Evolutionary conservation across 176 grass and related monocot genomes (phyloP).

Genomic region (Ensete ventricosum): DNA sequence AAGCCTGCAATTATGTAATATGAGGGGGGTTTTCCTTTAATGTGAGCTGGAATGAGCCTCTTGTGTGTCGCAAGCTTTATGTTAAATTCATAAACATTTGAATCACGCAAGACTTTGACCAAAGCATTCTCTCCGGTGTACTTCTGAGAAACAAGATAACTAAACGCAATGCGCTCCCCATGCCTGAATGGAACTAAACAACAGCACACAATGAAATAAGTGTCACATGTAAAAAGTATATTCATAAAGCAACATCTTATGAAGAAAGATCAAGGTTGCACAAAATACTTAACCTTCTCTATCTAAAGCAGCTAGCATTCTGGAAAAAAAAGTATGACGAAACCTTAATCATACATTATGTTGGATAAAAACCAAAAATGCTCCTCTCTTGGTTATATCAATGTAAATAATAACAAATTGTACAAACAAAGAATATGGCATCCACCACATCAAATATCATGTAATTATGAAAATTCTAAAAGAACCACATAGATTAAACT

Average conservation of each 20-base stretch:
- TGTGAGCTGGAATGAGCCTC: constrained; percentile 85
- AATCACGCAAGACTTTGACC: constrained; percentile 63
- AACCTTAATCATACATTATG: too few relatives aligned
- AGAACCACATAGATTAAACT: too few relatives aligned
- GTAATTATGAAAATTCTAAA: too few relatives aligned
- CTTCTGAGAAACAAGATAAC: constrained; percentile 96
- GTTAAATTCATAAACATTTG: constrained; percentile 68
- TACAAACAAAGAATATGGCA: too few relatives aligned
- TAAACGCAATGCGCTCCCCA: constrained; percentile 96
- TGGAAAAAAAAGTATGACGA: too few relatives aligned
- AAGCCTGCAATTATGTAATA: constrained; percentile 99
- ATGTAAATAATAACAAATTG: too few relatives aligned
- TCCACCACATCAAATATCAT: too few relatives aligned
- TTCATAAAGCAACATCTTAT: not conserved
- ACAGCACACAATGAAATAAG: constrained; percentile 18
- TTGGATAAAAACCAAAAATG: too few relatives aligned
- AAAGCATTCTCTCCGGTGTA: constrained; percentile 86
- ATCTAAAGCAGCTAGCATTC: too few relatives aligned
- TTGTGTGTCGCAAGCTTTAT: constrained; percentile 87
- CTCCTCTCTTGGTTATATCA: too few relatives aligned
- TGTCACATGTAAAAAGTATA: not conserved
- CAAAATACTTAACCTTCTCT: too few relatives aligned
- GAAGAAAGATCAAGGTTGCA: not conserved
- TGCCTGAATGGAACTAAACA: constrained; percentile 93
- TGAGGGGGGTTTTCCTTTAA: constrained; percentile 77